These are phyloP conservation scores for Xylaria intraflava DNA, from an alignment of 495 filamentous ascomycete species.

Conservation along the genomic window DNA sequence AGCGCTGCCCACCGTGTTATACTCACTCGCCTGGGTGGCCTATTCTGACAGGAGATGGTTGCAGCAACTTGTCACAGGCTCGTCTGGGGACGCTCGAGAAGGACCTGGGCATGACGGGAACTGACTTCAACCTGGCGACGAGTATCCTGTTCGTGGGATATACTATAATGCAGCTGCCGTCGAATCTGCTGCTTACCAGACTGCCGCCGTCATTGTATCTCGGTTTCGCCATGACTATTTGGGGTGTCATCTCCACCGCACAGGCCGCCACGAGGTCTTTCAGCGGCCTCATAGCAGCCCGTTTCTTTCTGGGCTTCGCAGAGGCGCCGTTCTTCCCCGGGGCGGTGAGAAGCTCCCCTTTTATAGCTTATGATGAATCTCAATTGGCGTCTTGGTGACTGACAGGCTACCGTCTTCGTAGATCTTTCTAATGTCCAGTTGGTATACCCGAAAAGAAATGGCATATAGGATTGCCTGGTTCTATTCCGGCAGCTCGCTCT, in stretches of 20 bases:
- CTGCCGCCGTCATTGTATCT: slow-evolving; percentile 34
- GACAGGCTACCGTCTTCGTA: background rate
- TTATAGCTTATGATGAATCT: background rate
- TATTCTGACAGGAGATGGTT: background rate
- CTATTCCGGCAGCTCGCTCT: slow-evolving; percentile 50
- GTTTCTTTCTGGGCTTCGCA: slow-evolving; percentile 59
- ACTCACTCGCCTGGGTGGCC: background rate
- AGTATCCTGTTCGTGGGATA: slow-evolving; percentile 54
- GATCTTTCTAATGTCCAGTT: slow-evolving; percentile 43
- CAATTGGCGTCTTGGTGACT: background rate
- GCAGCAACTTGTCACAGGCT: slow-evolving; percentile 36
- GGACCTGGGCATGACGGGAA: slow-evolving; percentile 40
- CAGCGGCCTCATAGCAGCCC: slow-evolving; percentile 48
- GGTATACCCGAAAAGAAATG: slow-evolving; percentile 46
- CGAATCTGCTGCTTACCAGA: slow-evolving; percentile 48
- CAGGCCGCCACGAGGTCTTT: slow-evolving; percentile 51
- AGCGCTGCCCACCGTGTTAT: slow-evolving; percentile 6
- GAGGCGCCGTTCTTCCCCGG: slow-evolving; percentile 50
- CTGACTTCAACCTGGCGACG: slow-evolving; percentile 49
- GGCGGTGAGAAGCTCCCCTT: slow-evolving; percentile 24
- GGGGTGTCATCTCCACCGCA: slow-evolving; percentile 54
- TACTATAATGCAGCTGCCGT: slow-evolving; percentile 50
- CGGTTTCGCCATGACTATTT: slow-evolving; percentile 49
- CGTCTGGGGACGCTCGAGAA: slow-evolving; percentile 39
- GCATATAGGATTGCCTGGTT: slow-evolving; percentile 50